Evolutionary conservation across 495 filamentous ascomycete genomes (phyloP).

Genomic region (Hapsidospora chrysogenum): DNA sequence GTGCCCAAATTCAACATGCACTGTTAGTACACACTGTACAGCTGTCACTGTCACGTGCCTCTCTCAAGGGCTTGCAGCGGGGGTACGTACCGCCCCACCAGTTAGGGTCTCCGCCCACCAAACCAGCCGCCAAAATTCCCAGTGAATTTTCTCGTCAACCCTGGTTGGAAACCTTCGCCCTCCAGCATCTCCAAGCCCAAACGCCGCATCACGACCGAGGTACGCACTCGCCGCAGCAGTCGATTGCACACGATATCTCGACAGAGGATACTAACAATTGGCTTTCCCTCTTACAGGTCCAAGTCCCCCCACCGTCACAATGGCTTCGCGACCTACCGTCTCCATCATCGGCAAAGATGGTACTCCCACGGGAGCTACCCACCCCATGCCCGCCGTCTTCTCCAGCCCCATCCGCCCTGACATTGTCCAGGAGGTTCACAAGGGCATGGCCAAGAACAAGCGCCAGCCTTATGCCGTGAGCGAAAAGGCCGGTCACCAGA

Average conservation of each 20-base stretch:
- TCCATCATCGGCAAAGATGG: slow-evolving; percentile 89
- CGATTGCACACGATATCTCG: background rate
- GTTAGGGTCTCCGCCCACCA: slow-evolving; percentile 4
- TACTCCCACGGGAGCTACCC: slow-evolving; percentile 67
- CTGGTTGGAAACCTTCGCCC: slow-evolving; percentile 1
- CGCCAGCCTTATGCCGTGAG: slow-evolving; percentile 98
- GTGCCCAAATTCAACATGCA: no score
- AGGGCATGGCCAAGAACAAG: slow-evolving; percentile 99
- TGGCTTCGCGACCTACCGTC: slow-evolving; percentile 91
- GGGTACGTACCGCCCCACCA: no score
- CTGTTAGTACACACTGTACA: no score
- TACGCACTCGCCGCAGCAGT: background rate
- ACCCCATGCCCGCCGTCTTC: slow-evolving; percentile 90
- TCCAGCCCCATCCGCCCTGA: slow-evolving; percentile 90
- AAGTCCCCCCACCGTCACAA: slow-evolving; percentile 29
- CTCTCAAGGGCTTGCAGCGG: no score
- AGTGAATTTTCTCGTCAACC: slow-evolving; percentile 3
- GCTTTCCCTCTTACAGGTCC: background rate
- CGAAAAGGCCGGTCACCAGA: slow-evolving; percentile 99
- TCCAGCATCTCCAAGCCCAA: slow-evolving; percentile 1
- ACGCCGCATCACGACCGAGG: slow-evolving; percentile 2
- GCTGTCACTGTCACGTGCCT: no score
- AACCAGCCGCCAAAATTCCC: slow-evolving; percentile 2
- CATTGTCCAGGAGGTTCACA: slow-evolving; percentile 97
- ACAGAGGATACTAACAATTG: slow-evolving; percentile 1